phyloP scores from a whole-genome alignment of 2,329 filamentous ascomycete species.

The Pseudogymnoascus sp. region DNA sequence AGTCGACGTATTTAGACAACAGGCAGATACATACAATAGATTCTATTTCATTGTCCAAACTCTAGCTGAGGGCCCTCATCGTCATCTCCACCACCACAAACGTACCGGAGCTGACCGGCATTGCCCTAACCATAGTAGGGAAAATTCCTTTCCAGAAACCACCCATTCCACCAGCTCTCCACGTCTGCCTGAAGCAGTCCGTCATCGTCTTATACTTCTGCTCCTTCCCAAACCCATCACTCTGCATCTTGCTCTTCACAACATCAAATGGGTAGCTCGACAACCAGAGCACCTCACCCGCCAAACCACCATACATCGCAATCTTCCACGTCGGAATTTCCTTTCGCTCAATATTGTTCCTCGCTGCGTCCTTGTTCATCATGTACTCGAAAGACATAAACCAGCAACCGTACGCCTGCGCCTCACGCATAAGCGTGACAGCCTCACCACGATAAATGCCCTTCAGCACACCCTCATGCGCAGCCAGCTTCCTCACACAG shows the following conservation, averaged over 20 bases:
- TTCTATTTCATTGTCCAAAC: background rate
- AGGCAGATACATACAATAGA: background rate
- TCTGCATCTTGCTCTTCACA: constrained; percentile 99
- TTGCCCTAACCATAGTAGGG: constrained; percentile 83
- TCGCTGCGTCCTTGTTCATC: constrained; percentile 80
- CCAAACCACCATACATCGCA: constrained; percentile 83
- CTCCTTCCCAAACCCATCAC: constrained; percentile 70
- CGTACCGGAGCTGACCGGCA: constrained; percentile 96
- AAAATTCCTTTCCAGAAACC: constrained; percentile 95
- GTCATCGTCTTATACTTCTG: constrained; percentile 75
- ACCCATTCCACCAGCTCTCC: constrained; percentile 61
- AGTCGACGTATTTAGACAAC: background rate
- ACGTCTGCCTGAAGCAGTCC: constrained; percentile 82
- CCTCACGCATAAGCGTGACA: constrained; percentile 82
- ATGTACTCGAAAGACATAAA: constrained; percentile 92
- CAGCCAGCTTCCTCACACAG: constrained; percentile 76
- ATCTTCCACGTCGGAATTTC: constrained; percentile 79
- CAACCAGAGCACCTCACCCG: constrained; percentile 90
- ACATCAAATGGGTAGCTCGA: constrained; percentile 93
- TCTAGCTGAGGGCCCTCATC: constrained; percentile 39
- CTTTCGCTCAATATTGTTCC: constrained; percentile 66
- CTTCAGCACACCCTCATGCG: constrained; percentile 54
- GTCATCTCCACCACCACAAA: constrained; percentile 75
- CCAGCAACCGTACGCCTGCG: constrained; percentile 92
- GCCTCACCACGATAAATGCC: constrained; percentile 82